A percentile compares a stretch with the other conserved stretches of the same genome.
These are phyloP conservation scores for Plasmodium malariae DNA, from an alignment of 169 alveolate genomes.

Conservation along the genomic window DNA sequence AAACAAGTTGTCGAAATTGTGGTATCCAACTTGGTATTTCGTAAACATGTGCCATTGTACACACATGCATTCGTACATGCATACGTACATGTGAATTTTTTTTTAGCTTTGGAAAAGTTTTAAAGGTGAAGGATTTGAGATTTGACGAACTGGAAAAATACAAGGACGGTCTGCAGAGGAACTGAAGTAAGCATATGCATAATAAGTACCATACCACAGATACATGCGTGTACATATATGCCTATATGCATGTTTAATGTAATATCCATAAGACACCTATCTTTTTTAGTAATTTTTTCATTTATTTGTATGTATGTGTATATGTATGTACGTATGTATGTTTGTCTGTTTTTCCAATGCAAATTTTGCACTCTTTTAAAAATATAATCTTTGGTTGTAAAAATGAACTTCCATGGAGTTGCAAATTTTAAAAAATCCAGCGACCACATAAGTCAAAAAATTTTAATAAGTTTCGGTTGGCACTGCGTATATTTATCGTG, in stretches of 20 bases:
- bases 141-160: constrained; percentile 62
- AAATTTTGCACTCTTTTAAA: too few species aligned
- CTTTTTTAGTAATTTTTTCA: not conserved
- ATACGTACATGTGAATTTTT: not conserved
- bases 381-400: too few species aligned
- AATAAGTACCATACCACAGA: not conserved
- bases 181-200: not conserved
- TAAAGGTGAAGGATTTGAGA: constrained; percentile 42
- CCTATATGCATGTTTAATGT: not conserved
- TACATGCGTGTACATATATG: not conserved
- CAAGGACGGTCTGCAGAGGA: constrained; percentile 43
- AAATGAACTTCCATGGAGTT: too few species aligned
- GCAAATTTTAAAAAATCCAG: too few species aligned
- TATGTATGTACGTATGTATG: too few species aligned
- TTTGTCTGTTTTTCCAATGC: too few species aligned
- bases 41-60: not conserved
- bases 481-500: too few species aligned
- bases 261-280: not conserved
- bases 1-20: too few species aligned
- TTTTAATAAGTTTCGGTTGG: too few species aligned
- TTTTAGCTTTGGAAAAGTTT: constrained; percentile 44
- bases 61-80: not conserved
- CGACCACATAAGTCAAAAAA: too few species aligned
- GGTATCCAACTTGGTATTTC: too few species aligned
- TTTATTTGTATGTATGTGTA: not conserved